Base-by-base conservation (phyloP, 805 yeast genomes). In the Ogataea pignaliae region DNA sequence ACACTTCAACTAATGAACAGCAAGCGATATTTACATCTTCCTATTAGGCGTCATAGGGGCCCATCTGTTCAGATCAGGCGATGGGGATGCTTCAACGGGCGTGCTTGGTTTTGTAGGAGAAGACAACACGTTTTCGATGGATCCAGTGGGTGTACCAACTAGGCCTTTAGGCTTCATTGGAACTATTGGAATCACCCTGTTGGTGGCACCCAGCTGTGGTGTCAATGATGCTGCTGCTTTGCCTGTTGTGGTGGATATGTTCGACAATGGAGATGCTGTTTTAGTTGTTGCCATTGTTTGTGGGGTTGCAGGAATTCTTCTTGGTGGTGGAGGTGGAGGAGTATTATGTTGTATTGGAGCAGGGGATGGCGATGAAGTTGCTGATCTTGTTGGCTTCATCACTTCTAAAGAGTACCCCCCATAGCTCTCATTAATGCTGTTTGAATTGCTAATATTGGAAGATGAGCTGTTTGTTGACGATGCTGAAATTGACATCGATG, bases 271-370 rank as follows among this genome's bases (percentile, higher is more conserved):
- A n/a, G 37, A 32, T 21, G 37, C 14, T 21, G 16, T 17, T 39
- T 13, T 10, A 11, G 33, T 34, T 34, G 15, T 3, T 5, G 34
- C 34, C 34, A n/a, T n/a, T 9, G 34, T 31, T 9, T 5, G 34
- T 31, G n/a, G 11, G 35, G 13, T n/a, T 12, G 49, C 44, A 5
- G 40, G 35, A 8, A 45, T 21, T 8, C 31, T 29, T n/a, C 41
- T 40, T 10, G 36, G 29, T 5, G 43, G 34, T 10, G 15, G 13
- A 7, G 40, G 39, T 2, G 51, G 26, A 10, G 53, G 29, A 3
- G 41, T 14, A 71, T 10, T 53, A 68, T 39, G 65, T 67, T 42
- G 72, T 71, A 57, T 68, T 72, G 49, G 81, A 75, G 43, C 71
- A 72, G 46, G 66, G 12, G 43, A 34, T 17, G 64, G 61, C 3